phyloP scores from a whole-genome alignment of 768 basidiomycete species.

The Xanthoconium purpureum region DNA sequence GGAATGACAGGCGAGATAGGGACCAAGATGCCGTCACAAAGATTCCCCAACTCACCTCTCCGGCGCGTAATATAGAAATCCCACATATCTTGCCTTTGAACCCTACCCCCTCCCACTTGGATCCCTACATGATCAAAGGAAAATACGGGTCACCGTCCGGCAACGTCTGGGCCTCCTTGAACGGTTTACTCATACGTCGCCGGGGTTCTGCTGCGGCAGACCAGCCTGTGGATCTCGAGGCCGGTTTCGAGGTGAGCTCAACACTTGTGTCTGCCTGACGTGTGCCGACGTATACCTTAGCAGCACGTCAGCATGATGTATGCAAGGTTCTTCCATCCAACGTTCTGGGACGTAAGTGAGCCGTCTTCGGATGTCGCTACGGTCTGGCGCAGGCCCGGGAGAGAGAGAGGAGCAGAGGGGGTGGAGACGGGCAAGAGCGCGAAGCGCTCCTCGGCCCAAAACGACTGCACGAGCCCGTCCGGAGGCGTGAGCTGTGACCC shows the following conservation, averaged over 20 bases:
- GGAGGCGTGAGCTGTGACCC: too few relatives aligned
- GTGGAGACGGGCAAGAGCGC: too few relatives aligned
- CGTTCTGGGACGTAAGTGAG: slow-evolving; percentile 15
- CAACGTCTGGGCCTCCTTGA: slow-evolving; percentile 7
- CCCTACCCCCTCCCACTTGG: slow-evolving; percentile 83
- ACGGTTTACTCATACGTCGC: neutral
- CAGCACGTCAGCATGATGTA: slow-evolving; percentile 22
- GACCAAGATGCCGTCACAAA: neutral
- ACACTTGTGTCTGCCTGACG: neutral
- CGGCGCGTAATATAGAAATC: slow-evolving; percentile 90
- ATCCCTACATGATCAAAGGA: slow-evolving; percentile 48
- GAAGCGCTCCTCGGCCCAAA: too few relatives aligned
- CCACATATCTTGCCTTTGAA: slow-evolving; percentile 98
- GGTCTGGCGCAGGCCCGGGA: too few relatives aligned
- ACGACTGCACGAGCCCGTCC: too few relatives aligned
- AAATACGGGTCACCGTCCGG: neutral
- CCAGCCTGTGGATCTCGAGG: slow-evolving; percentile 9
- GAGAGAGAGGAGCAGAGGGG: too few relatives aligned
- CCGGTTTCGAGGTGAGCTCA: slow-evolving; percentile 6
- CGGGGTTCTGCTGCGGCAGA: neutral
- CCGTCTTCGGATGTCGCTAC: too few relatives aligned
- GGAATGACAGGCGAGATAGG: neutral
- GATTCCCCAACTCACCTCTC: slow-evolving; percentile 60
- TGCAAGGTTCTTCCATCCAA: slow-evolving; percentile 22
- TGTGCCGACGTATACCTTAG: neutral